Percentiles rank a stretch among this genome's conserved stretches.
These are phyloP conservation scores for Schizosaccharomyces versatilis DNA, from an alignment of 1,139 yeast species.

Conservation along the genomic window DNA sequence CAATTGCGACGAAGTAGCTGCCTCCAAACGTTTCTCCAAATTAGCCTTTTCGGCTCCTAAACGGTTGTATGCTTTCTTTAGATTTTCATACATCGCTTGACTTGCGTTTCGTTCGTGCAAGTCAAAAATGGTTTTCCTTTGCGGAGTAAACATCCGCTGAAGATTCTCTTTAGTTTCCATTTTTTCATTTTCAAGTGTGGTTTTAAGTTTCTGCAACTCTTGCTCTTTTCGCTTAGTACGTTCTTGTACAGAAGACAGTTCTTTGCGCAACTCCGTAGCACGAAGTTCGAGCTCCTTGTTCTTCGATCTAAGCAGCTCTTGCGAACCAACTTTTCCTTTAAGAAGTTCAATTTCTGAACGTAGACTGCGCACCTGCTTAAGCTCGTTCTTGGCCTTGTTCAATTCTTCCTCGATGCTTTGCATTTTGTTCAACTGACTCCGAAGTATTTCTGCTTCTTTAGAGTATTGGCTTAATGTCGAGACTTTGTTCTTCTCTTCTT, in stretches of 20 bases:
- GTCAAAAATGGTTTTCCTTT: neutral
- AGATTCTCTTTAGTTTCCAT: too few species aligned
- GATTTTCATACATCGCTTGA: neutral
- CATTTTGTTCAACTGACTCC: neutral
- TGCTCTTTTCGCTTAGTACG: neutral
- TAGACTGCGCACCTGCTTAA: neutral
- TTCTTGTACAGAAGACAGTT: neutral
- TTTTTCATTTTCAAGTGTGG: too few species aligned
- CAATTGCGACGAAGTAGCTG: neutral
- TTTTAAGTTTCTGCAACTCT: neutral
- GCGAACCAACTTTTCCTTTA: neutral
- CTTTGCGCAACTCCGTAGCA: neutral
- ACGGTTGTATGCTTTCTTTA: neutral
- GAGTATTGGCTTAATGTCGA: neutral
- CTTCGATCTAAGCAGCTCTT: neutral
- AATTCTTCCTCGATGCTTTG: neutral
- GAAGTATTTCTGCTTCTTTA: neutral
- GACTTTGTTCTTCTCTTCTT: neutral
- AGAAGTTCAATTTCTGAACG: neutral
- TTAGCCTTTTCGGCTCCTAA: neutral
- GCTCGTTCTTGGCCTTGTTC: neutral
- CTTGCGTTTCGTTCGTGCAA: neutral
- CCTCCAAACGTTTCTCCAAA: neutral
- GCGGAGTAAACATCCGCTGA: neutral
- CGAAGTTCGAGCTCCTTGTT: neutral